Evolutionary conservation across 306 rosid species (phyloP).

Genomic region (Rosa multiflora): DNA sequence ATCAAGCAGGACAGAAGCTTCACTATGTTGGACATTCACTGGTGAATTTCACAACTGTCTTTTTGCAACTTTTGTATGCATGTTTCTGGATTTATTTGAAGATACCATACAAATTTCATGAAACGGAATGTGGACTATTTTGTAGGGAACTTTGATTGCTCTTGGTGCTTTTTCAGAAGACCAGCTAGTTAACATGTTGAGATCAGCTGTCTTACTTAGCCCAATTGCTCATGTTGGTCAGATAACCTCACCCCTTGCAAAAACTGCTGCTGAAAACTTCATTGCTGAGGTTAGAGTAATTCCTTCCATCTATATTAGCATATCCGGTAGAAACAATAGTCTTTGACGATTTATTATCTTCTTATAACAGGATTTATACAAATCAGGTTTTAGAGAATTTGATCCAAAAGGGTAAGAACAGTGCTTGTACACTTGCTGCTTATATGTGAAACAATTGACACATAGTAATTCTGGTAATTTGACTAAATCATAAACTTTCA

Average conservation of each 20-base stretch:
- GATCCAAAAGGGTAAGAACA: constrained; percentile 63
- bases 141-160: constrained; percentile 82
- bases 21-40: constrained; percentile 94
- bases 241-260: constrained; percentile 70
- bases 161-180: constrained; percentile 73
- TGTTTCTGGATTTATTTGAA: constrained; percentile 7
- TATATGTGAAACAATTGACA: too few species aligned
- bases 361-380: constrained; percentile 55
- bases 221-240: constrained; percentile 84
- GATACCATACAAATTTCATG: neutral
- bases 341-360: constrained; percentile 22
- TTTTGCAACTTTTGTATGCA: neutral
- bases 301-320: neutral
- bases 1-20: constrained; percentile 69
- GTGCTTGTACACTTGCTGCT: neutral
- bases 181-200: constrained; percentile 48
- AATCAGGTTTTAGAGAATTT: constrained; percentile 60
- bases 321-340: constrained; percentile 4
- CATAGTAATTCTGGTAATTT: neutral
- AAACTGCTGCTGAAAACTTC: constrained; percentile 65
- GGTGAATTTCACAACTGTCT: constrained; percentile 37
- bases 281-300: constrained; percentile 58
- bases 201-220: constrained; percentile 85
- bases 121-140: constrained; percentile 10
- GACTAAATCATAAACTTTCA: constrained; percentile 4